These are phyloP conservation scores for Davidsoniella eucalypti DNA, from an alignment of 2,329 filamentous ascomycete genomes.

Conservation along the genomic window DNA sequence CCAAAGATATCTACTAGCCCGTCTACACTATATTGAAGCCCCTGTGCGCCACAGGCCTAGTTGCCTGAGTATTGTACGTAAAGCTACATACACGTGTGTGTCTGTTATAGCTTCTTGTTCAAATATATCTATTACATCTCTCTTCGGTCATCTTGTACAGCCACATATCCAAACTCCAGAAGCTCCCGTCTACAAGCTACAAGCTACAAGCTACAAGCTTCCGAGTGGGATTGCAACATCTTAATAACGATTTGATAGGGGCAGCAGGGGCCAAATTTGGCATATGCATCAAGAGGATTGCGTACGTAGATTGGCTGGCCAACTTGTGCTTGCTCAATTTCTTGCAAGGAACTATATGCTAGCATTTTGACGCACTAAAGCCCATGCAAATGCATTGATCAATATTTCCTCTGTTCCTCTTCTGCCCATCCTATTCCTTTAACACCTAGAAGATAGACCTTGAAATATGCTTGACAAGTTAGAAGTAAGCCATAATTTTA, in stretches of 20 bases:
- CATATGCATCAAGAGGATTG: conserved; percentile 9
- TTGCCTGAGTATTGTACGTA: too few species aligned
- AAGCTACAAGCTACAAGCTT: too few species aligned
- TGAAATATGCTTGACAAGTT: neutral
- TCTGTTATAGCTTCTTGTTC: neutral
- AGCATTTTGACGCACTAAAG: neutral
- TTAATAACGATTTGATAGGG: conserved; percentile 8
- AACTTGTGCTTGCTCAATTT: neutral
- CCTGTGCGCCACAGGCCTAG: too few species aligned
- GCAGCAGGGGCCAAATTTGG: conserved; percentile 10
- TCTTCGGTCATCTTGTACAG: neutral
- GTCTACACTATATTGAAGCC: too few species aligned
- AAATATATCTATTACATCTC: neutral
- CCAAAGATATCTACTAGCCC: too few species aligned
- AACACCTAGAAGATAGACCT: too few species aligned
- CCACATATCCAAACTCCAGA: neutral
- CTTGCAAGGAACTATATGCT: neutral
- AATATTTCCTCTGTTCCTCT: neutral
- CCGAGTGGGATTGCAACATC: neutral
- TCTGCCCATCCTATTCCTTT: too few species aligned
- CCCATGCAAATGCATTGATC: neutral
- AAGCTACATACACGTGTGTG: neutral
- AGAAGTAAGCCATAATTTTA: neutral
- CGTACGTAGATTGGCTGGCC: conserved; percentile 4
- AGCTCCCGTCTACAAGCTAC: neutral